A percentile compares a stretch with the other conserved stretches of the same genome.
These are phyloP conservation scores for Sporormia fimetaria DNA, from an alignment of 495 filamentous ascomycete species.

Conservation along the genomic window DNA sequence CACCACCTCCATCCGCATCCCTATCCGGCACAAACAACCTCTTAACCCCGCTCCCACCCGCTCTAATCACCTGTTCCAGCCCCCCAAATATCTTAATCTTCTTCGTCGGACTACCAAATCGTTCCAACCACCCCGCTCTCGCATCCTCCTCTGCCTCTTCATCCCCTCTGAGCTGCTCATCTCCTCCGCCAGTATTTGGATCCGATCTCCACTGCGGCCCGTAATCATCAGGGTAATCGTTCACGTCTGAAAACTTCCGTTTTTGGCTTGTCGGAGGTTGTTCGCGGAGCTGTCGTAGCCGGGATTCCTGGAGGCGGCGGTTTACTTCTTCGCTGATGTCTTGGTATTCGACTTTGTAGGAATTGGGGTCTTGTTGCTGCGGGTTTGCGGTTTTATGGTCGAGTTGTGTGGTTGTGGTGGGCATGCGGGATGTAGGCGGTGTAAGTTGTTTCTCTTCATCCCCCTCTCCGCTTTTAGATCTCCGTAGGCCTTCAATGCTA, in stretches of 20 bases:
- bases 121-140: neutral
- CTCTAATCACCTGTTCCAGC: slow-evolving; percentile 4
- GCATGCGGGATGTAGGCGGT: no score
- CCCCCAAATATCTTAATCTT: neutral
- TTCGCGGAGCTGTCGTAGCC: neutral
- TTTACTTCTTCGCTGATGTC: neutral
- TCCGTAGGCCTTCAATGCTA: no score
- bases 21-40: no score
- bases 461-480: no score
- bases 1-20: neutral
- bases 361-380: neutral
- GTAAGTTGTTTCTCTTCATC: no score
- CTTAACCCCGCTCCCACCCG: neutral
- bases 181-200: no score
- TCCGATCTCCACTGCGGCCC: no score
- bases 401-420: neutral
- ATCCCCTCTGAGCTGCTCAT: slow-evolving; percentile 8
- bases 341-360: slow-evolving; percentile 1
- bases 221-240: no score
- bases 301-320: neutral
- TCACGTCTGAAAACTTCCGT: no score
- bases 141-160: neutral
- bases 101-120: slow-evolving; percentile 1
- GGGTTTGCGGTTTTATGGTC: neutral
- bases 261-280: slow-evolving; percentile 1